Percentiles rank a stretch among this genome's conserved stretches.
Evolutionary conservation across 2,329 filamentous ascomycete species (phyloP).

Genomic region (Tolypocladium cylindrosporum): DNA sequence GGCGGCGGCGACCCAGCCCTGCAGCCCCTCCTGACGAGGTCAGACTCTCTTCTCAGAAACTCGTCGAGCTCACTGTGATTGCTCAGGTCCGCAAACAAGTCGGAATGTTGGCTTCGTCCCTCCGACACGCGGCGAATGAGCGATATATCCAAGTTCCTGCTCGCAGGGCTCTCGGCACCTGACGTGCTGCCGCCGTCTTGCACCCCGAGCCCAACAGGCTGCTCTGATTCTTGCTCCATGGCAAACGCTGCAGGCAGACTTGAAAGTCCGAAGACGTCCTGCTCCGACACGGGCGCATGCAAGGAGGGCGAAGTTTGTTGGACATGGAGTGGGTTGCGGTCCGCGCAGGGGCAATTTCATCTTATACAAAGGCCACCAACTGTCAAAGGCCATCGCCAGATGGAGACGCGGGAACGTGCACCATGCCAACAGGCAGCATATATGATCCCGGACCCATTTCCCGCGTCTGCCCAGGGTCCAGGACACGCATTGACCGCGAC

Average conservation of each 20-base stretch:
- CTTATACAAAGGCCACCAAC: not conserved
- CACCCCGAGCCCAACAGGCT: not conserved
- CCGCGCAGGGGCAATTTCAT: not conserved
- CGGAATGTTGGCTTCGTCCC: conserved; percentile 3
- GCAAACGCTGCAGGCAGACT: not conserved
- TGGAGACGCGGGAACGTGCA: not conserved
- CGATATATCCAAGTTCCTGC: not conserved
- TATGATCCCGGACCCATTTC: not conserved
- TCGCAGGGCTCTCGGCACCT: not conserved
- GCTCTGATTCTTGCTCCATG: not conserved
- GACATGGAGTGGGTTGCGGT: not conserved
- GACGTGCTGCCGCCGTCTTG: not conserved
- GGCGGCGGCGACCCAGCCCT: not conserved
- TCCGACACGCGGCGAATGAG: not conserved
- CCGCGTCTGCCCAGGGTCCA: not conserved
- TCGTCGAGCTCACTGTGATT: conserved; percentile 7
- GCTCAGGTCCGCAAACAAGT: conserved; percentile 8
- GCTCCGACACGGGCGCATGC: not conserved
- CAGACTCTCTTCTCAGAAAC: conserved; percentile 1
- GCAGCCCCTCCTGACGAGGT: not conserved
- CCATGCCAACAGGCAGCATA: not conserved
- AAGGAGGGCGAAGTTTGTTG: not conserved
- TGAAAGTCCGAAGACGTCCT: not conserved
- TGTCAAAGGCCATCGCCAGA: not conserved
- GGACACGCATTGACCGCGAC: not conserved